Conservation (phyloP, 208 protist genomes). For the Crithidia acanthocephali region DNA sequence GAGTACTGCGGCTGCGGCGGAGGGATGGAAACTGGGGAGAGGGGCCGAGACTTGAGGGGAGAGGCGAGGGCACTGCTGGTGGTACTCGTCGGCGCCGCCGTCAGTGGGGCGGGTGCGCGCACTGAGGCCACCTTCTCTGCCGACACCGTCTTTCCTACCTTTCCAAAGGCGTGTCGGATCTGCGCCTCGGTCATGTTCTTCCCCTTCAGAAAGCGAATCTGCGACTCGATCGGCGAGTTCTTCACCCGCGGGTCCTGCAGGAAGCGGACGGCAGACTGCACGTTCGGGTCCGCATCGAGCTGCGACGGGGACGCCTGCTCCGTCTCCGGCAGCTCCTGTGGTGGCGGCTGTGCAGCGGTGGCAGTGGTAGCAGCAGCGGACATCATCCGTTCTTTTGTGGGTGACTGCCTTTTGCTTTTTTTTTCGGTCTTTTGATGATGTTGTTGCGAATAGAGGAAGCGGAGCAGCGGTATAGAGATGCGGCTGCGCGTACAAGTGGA, state of each 20-base stretch:
- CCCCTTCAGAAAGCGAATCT: conserved; percentile 78
- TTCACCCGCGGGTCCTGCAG: conserved; percentile 67
- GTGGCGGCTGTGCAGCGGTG: neutral
- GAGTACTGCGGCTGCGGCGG: conserved; percentile 27
- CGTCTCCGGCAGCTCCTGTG: conserved; percentile 22
- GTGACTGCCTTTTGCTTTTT: no score
- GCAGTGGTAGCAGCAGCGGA: neutral
- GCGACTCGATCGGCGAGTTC: conserved; percentile 49
- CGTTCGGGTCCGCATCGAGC: conserved; percentile 30
- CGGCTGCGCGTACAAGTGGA: no score
- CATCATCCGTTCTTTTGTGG: neutral
- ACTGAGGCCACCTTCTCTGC: conserved; percentile 49
- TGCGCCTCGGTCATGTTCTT: conserved; percentile 75
- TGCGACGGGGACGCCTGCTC: conserved; percentile 24
- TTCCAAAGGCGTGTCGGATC: conserved; percentile 66
- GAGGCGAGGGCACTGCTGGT: neutral
- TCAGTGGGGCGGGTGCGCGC: conserved; percentile 23
- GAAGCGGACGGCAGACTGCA: conserved; percentile 66
- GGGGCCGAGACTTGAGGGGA: conserved; percentile 11
- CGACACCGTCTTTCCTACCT: conserved; percentile 52
- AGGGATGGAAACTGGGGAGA: neutral
- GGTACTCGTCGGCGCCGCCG: neutral
- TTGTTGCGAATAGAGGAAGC: no score
- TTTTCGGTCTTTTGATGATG: no score
- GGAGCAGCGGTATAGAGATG: no score